Evolutionary conservation across 176 grass and related monocot species (phyloP).

Genomic region (Hsuehochloa calcarea): DNA sequence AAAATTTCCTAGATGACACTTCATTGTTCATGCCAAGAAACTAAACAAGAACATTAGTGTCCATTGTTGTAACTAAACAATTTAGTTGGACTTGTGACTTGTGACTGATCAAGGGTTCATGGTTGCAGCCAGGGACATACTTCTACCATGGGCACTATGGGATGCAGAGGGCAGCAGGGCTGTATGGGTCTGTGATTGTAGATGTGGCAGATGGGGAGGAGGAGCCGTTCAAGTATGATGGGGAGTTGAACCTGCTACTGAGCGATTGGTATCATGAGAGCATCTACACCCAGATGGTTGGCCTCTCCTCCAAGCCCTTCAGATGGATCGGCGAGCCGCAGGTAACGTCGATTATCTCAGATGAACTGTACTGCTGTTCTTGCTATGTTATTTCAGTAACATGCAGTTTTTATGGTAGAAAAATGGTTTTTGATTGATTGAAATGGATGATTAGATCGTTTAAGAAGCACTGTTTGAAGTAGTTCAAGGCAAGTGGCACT

Average conservation of each 20-base stretch:
- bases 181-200: slow-evolving; percentile 82
- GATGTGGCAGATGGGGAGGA: slow-evolving; percentile 62
- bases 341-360: slow-evolving; percentile 20
- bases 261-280: slow-evolving; percentile 90
- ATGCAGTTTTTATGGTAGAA: neutral
- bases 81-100: neutral
- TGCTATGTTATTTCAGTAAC: neutral
- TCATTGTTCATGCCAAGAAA: neutral
- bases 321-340: slow-evolving; percentile 91
- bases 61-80: neutral
- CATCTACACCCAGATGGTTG: slow-evolving; percentile 74
- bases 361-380: neutral
- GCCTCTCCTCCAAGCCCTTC: slow-evolving; percentile 68
- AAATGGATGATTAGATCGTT: neutral
- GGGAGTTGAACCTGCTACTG: slow-evolving; percentile 73
- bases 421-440: neutral
- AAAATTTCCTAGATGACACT: neutral
- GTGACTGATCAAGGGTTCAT: neutral
- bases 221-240: slow-evolving; percentile 83
- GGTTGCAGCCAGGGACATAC: slow-evolving; percentile 64
- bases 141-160: slow-evolving; percentile 94
- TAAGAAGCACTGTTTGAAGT: neutral
- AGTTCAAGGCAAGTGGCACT: neutral
- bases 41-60: neutral
- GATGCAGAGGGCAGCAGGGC: slow-evolving; percentile 86